Percentiles rank a stretch among this genome's conserved stretches.
These are phyloP conservation scores for Zangia roseola DNA, from an alignment of 768 basidiomycete genomes.

Conservation along the genomic window DNA sequence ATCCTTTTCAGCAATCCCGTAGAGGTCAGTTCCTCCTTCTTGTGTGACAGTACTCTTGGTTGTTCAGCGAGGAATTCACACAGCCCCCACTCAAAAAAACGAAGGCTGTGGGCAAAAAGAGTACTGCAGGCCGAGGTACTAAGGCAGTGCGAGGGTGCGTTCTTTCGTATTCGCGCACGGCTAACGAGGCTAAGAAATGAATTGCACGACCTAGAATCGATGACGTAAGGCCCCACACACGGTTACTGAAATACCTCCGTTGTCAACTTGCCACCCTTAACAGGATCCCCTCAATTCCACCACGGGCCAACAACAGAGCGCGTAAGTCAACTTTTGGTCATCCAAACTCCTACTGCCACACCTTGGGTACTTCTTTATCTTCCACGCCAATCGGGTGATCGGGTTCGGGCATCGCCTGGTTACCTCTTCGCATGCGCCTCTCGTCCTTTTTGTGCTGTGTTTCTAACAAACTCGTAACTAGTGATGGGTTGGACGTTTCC, in stretches of 20 bases:
- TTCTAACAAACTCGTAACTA: conserved; percentile 52
- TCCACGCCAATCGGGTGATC: conserved; percentile 22
- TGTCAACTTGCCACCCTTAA: conserved; percentile 10
- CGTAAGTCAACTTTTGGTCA: conserved; percentile 31
- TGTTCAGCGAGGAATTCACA: conserved; percentile 7
- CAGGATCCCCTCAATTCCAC: conserved; percentile 28
- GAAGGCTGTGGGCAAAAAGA: conserved; percentile 31
- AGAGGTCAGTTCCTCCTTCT: conserved; percentile 26
- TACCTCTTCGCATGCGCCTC: conserved; percentile 53
- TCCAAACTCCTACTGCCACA: conserved; percentile 13
- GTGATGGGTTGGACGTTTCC: conserved; percentile 43
- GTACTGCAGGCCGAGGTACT: conserved; percentile 12
- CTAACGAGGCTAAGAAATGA: too few relatives aligned
- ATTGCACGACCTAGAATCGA: conserved; percentile 20
- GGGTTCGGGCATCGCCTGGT: conserved; percentile 24
- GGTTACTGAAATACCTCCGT: conserved; percentile 17
- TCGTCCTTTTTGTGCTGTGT: conserved; percentile 62
- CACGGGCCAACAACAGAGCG: conserved; percentile 22
- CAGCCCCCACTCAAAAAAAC: conserved; percentile 42
- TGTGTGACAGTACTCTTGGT: not conserved
- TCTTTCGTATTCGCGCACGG: too few relatives aligned
- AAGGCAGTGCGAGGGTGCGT: conserved; percentile 8
- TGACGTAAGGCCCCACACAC: conserved; percentile 31
- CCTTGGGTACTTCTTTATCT: conserved; percentile 11
- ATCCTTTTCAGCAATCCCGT: conserved; percentile 15